phyloP scores from a whole-genome alignment of 495 filamentous ascomycete genomes.

The Bombardia bombarda region DNA sequence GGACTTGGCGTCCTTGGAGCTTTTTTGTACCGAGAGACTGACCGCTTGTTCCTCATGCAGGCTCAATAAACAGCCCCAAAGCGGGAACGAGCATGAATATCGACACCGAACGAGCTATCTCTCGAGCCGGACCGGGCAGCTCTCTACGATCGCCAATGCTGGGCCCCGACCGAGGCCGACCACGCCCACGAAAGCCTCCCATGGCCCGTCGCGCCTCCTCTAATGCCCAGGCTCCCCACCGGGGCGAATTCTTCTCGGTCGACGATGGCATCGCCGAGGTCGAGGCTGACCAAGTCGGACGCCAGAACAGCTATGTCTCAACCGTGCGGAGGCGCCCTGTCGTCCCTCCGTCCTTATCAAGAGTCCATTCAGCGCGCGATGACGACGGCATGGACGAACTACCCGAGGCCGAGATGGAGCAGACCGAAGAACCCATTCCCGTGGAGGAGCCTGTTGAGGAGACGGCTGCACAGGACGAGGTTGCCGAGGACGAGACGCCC shows the following conservation, averaged over 20 bases:
- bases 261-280: constrained; percentile 87
- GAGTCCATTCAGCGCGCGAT: constrained; percentile 43
- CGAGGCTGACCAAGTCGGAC: constrained; percentile 45
- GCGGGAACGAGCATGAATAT: constrained; percentile 13
- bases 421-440: constrained; percentile 8
- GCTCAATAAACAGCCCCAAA: constrained; percentile 23
- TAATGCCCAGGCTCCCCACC: constrained; percentile 63
- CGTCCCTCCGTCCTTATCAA: constrained; percentile 50
- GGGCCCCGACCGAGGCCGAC: constrained; percentile 48
- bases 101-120: constrained; percentile 24
- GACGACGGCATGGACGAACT: constrained; percentile 29
- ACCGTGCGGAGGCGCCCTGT: constrained; percentile 68
- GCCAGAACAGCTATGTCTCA: constrained; percentile 41
- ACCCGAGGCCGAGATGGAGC: constrained; percentile 16
- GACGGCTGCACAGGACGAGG: constrained; percentile 17
- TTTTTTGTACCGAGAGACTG: too few relatives aligned
- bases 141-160: constrained; percentile 44
- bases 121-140: constrained; percentile 13
- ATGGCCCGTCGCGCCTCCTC: constrained; percentile 66
- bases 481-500: constrained; percentile 24
- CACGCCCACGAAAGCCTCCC: constrained; percentile 59
- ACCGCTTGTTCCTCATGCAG: constrained; percentile 2
- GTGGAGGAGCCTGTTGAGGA: constrained; percentile 19
- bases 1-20: neutral
- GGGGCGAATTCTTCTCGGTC: constrained; percentile 83